Base-by-base conservation (phyloP, 208 protist genomes). In the Crithidia acanthocephali region DNA sequence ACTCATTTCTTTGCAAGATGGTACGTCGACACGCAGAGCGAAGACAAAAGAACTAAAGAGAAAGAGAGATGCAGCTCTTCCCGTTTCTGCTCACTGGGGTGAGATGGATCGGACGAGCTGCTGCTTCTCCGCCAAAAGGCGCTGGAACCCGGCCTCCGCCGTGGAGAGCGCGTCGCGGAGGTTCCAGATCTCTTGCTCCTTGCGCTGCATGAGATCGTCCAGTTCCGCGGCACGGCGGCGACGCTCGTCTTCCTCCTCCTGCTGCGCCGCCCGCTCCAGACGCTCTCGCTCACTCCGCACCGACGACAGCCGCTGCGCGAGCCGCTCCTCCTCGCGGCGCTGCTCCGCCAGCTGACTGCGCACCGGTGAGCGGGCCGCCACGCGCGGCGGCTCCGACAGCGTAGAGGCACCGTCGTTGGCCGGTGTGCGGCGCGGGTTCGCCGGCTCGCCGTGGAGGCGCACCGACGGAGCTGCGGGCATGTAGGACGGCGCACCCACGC, bases 151-250 rank as follows among this genome's bases (percentile, higher is more conserved):
- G 13, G 69, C 73, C 68, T 92, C 82, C 0, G 80, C 79, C 22
- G 67, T 81, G 11, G 60, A 48, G 8, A 92, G 69, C 0, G 55
- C 57, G 59, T 86, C 80, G 2, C 87, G 81, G 47, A 88, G 84
- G 16, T 55, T 67, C 72, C 79, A 77, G 13, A 92, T 81, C 48
- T 86, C 76, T 22, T 80, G 72, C 47, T 92, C 87, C 61, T 88
- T 92, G 30, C 72, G 45, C 22, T 50, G 52, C 35, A 92, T 44
- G 2, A 62, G 16, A 15, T 42, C 44, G 27, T 72, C 75, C 23
- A 79, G 72, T 40, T 80, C 72, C 2, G 66, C 72, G 5, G 68
- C 73, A 18, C 61, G 74, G 15, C 78, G 76, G 1, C 73, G 80
- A 2, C 72, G 69, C 52, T 77, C 60, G 27, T 83, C 73, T 40